Base-by-base conservation (phyloP, 208 protist species). In the Acanthamoeba triangularis region DNA sequence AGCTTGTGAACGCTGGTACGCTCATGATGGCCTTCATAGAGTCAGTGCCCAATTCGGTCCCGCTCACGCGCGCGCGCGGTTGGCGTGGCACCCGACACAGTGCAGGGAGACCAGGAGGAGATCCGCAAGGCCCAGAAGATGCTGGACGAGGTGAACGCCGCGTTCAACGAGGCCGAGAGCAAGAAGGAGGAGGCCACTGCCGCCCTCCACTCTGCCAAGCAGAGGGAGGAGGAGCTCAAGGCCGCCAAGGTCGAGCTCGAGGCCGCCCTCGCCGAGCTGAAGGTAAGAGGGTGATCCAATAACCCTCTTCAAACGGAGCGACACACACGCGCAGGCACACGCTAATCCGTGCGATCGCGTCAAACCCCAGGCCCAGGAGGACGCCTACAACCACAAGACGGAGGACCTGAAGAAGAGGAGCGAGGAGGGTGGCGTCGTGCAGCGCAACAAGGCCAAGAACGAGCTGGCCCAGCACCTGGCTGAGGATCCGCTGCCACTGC, bases 401-500 rank as follows among this genome's bases (percentile, higher is more conserved):
- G 63, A 96, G 59, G 44, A 96, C 67, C 88, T 96, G 28, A 96
- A 95, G 59, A 87, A 16, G 37, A 52, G 30, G 54, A 96, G 76
- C 93, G 95, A 96, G 47, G 95, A 96, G 67, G 93, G 90, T 20
- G 94, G 94, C 69, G 82, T 96, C 44, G 95, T 96, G 25, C 69
- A 47, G 28, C 63, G 80, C 30, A 96, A 96, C 78, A 96, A 88
- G 87, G 95, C 95, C 35, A 94, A 96, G 91, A 85, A 59, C 47
- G 90, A 95, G 87, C 93, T 96, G 14, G 95, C 90, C 28, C 93
- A 95, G 74, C 95, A 96, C 93, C 44, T 96, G 25, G 95, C 63
- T 18, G 69, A 94, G 59, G 95, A 96, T 41, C 95, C 95, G 28
- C 37, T 96, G 5, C 95, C 95, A 16, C 92, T 96, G 49, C 35